Conservation (phyloP, 2,329 filamentous ascomycete species). For the Sporothrix mexicana region DNA sequence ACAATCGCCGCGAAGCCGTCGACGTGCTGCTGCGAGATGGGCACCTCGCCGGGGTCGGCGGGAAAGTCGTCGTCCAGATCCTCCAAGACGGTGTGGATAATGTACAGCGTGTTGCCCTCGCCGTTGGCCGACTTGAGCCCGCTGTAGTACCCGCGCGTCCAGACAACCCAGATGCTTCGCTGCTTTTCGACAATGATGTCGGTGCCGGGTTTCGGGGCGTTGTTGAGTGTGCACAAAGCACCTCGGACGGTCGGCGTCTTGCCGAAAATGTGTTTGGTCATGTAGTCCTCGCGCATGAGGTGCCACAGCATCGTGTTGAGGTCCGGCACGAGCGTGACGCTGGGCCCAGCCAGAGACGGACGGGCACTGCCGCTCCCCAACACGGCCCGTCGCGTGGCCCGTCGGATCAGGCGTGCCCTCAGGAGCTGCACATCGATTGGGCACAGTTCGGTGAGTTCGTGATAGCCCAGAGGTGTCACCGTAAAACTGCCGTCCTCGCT, state of each 20-base stretch:
- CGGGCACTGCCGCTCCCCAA: neutral
- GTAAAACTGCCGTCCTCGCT: constrained; percentile 37
- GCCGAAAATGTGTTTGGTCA: constrained; percentile 67
- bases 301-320: constrained; percentile 75
- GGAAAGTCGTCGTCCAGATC: constrained; percentile 55
- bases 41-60: constrained; percentile 38
- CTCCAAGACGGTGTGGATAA: constrained; percentile 73
- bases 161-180: constrained; percentile 73
- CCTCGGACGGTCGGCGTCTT: constrained; percentile 68
- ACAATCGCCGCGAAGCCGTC: constrained; percentile 68
- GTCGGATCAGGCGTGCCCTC: constrained; percentile 54
- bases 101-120: constrained; percentile 71
- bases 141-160: constrained; percentile 70
- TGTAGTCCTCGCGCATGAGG: constrained; percentile 80
- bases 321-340: constrained; percentile 72
- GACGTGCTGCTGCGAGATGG: constrained; percentile 48
- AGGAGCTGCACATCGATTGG: constrained; percentile 68
- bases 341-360: constrained; percentile 43
- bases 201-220: constrained; percentile 32
- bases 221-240: constrained; percentile 65
- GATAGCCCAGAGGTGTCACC: constrained; percentile 57
- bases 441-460: constrained; percentile 67
- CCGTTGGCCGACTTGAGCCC: constrained; percentile 51
- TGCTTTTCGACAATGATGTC: constrained; percentile 41
- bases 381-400: constrained; percentile 32